Conservation (phyloP, 2,329 filamentous ascomycete species). For the Diplodia intermedia region DNA sequence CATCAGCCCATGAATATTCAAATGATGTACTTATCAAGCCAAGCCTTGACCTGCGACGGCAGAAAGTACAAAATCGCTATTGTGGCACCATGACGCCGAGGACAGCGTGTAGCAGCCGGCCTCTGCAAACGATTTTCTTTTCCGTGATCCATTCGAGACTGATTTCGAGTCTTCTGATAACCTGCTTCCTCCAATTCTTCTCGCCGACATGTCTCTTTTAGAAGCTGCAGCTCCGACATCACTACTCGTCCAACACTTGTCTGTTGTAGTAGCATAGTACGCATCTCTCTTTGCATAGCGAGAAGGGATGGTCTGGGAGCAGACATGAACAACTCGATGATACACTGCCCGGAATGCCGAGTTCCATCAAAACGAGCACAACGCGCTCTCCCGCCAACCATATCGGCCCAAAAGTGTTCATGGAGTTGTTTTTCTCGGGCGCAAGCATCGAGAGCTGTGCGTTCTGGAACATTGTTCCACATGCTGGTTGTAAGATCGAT, state of each 20-base stretch:
- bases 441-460: too few species aligned
- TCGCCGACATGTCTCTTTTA: not conserved
- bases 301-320: not conserved
- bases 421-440: not conserved
- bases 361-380: not conserved
- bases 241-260: not conserved
- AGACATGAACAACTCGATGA: not conserved
- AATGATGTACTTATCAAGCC: not conserved
- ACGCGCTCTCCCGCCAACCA: not conserved
- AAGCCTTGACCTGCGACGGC: not conserved
- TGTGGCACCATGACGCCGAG: too few species aligned
- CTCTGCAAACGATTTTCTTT: not conserved
- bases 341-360: not conserved
- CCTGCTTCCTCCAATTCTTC: not conserved
- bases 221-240: not conserved
- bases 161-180: not conserved
- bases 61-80: too few species aligned
- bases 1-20: too few species aligned
- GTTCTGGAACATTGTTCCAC: not conserved
- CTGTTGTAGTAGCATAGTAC: not conserved
- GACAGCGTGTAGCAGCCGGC: not conserved
- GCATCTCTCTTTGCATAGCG: not conserved
- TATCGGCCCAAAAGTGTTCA: not conserved
- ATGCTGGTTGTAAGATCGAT: not conserved
- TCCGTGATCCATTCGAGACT: not conserved